Conservation (phyloP, 2,329 filamentous ascomycete species). For the Keithomyces neogunnii region DNA sequence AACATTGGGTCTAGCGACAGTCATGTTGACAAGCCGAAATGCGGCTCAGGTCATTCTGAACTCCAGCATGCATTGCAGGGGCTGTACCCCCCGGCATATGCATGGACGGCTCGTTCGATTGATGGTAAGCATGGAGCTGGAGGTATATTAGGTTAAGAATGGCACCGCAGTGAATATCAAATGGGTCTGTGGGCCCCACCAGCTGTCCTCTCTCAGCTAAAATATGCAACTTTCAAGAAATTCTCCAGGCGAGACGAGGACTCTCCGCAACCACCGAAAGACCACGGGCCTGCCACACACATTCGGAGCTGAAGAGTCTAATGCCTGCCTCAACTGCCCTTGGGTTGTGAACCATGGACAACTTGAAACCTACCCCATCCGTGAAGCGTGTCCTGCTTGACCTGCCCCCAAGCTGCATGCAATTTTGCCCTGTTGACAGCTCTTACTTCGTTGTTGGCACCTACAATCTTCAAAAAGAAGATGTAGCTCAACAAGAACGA, state of each 20-base stretch:
- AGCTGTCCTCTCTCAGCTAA: not conserved
- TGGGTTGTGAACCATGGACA: conserved; percentile 12
- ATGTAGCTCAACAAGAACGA: conserved; percentile 3
- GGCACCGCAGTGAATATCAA: not conserved
- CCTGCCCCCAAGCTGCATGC: conserved; percentile 69
- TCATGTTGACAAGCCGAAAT: too few relatives aligned
- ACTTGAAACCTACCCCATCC: conserved; percentile 25
- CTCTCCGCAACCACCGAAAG: too few relatives aligned
- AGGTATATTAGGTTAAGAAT: too few relatives aligned
- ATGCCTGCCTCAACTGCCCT: not conserved
- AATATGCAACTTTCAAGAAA: too few relatives aligned
- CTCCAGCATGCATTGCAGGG: too few relatives aligned
- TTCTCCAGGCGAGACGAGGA: too few relatives aligned
- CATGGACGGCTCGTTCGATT: too few relatives aligned
- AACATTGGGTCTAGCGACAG: not conserved
- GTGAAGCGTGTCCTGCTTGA: conserved; percentile 46
- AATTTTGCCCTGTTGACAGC: conserved; percentile 56
- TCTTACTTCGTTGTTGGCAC: conserved; percentile 74
- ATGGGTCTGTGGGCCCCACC: not conserved
- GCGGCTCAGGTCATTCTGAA: too few relatives aligned
- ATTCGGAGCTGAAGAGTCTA: not conserved
- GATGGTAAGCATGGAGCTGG: not conserved
- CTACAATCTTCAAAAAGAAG: conserved; percentile 60
- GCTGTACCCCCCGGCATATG: too few relatives aligned
- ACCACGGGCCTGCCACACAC: not conserved